Conservation (phyloP, 805 yeast species). For the Candida sonorensis region DNA sequence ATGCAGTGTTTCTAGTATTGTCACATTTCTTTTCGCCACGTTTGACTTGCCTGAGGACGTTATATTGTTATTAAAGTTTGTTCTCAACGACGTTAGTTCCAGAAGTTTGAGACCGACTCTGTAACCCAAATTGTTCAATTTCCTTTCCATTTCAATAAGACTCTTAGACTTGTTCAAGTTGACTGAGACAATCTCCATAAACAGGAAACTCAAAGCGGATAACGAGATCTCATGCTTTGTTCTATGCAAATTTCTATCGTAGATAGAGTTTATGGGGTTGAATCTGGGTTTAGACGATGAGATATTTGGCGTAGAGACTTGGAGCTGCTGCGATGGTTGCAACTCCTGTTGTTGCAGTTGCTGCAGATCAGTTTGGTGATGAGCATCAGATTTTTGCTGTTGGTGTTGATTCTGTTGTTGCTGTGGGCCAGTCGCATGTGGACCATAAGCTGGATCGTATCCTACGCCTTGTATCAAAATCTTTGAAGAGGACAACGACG, state of each 20-base stretch:
- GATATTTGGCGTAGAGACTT: too few species aligned
- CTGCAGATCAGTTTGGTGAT: too few species aligned
- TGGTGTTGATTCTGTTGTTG: slow-evolving; percentile 2
- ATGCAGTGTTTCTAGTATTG: slow-evolving; percentile 67
- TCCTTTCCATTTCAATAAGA: slow-evolving; percentile 54
- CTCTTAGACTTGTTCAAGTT: slow-evolving; percentile 56
- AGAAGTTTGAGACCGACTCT: slow-evolving; percentile 66
- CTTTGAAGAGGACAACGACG: slow-evolving; percentile 13
- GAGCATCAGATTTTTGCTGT: too few species aligned
- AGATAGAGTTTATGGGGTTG: slow-evolving; percentile 34
- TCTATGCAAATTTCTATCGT: slow-evolving; percentile 64
- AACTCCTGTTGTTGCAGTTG: slow-evolving; percentile 6
- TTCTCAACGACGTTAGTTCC: slow-evolving; percentile 64
- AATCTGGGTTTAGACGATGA: slow-evolving; percentile 5
- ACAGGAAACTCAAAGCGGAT: slow-evolving; percentile 61
- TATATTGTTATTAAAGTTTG: slow-evolving; percentile 40
- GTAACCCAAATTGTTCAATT: slow-evolving; percentile 67
- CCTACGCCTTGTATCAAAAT: slow-evolving; percentile 18
- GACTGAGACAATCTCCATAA: slow-evolving; percentile 64
- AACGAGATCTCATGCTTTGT: slow-evolving; percentile 61
- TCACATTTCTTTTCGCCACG: slow-evolving; percentile 55
- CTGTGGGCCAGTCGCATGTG: slow-evolving; percentile 21
- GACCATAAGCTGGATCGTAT: slow-evolving; percentile 25
- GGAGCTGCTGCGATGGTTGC: slow-evolving; percentile 15
- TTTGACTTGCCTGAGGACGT: slow-evolving; percentile 55